A percentile compares a stretch with the other conserved stretches of the same genome.
phyloP scores from a whole-genome alignment of 2,329 filamentous ascomycete genomes.

The Aspergillus chevalieri region DNA sequence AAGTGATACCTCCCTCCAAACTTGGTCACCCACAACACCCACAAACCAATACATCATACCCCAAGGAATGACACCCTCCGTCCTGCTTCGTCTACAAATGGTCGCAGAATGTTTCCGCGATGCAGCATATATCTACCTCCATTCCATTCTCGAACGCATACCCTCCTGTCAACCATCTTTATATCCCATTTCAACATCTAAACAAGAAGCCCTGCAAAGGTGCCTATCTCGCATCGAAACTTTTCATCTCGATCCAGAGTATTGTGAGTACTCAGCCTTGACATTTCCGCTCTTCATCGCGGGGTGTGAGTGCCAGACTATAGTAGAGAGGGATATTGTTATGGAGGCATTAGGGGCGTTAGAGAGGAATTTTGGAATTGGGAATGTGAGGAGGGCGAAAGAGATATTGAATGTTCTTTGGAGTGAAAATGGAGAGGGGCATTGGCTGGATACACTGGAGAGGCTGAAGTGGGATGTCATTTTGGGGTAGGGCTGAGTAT shows the following conservation, averaged over 20 bases:
- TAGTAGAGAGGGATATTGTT: slow-evolving; percentile 19
- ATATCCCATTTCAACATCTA: slow-evolving; percentile 18
- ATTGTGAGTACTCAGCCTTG: slow-evolving; percentile 33
- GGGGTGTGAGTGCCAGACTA: slow-evolving; percentile 24
- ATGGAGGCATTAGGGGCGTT: slow-evolving; percentile 21
- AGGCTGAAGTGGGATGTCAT: slow-evolving; percentile 28
- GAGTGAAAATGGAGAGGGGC: slow-evolving; percentile 9
- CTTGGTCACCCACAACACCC: slow-evolving; percentile 22
- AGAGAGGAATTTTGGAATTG: slow-evolving; percentile 31
- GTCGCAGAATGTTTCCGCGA: slow-evolving; percentile 35
- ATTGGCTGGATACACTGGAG: slow-evolving; percentile 30
- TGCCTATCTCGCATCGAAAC: slow-evolving; percentile 21
- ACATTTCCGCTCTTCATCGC: slow-evolving; percentile 34
- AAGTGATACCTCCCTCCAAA: slow-evolving; percentile 27
- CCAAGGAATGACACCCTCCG: slow-evolving; percentile 20
- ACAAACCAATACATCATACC: slow-evolving; percentile 24
- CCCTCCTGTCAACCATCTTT: neutral
- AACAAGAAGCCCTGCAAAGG: slow-evolving; percentile 21
- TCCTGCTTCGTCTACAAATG: slow-evolving; percentile 26
- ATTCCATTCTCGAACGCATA: slow-evolving; percentile 25
- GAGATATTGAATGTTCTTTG: slow-evolving; percentile 25
- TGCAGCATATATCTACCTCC: slow-evolving; percentile 31
- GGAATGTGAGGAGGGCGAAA: slow-evolving; percentile 28
- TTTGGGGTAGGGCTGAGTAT: slow-evolving; percentile 16
- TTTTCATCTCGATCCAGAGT: slow-evolving; percentile 20